A percentile compares a stretch with the other conserved stretches of the same genome.
Conservation (phyloP, 495 filamentous ascomycete species). For the Talaromyces adpressus region DNA sequence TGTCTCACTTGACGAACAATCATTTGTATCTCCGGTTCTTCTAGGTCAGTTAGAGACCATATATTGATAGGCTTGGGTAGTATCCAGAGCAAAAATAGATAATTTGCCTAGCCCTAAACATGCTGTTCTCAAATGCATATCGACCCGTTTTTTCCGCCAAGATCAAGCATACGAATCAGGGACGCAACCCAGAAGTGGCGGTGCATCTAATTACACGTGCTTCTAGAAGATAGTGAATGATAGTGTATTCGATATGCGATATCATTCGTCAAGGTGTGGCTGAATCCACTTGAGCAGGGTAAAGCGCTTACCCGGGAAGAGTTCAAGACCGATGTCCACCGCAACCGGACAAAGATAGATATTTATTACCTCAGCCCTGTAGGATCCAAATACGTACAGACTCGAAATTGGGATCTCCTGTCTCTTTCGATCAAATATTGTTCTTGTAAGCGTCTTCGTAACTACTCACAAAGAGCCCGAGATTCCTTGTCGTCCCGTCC, state of each 20-base stretch:
- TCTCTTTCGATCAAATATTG: not conserved
- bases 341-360: not conserved
- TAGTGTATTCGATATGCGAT: not conserved
- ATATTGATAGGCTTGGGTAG: not conserved
- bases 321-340: not conserved
- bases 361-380: not conserved
- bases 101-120: not conserved
- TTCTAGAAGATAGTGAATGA: not conserved
- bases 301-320: not conserved
- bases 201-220: not conserved
- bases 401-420: not conserved
- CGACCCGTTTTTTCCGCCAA: not conserved
- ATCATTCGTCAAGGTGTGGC: not conserved
- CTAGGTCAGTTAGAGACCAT: not conserved
- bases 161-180: not conserved
- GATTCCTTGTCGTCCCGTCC: not conserved
- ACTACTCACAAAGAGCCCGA: not conserved
- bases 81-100: not conserved
- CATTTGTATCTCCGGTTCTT: not conserved
- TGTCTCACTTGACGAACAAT: not conserved
- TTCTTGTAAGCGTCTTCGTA: not conserved
- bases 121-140: not conserved
- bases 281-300: not conserved
- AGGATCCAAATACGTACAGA: not conserved
- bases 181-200: not conserved